Evolutionary conservation across 306 rosid genomes (phyloP).

Genomic region (Dicorynia guianensis): DNA sequence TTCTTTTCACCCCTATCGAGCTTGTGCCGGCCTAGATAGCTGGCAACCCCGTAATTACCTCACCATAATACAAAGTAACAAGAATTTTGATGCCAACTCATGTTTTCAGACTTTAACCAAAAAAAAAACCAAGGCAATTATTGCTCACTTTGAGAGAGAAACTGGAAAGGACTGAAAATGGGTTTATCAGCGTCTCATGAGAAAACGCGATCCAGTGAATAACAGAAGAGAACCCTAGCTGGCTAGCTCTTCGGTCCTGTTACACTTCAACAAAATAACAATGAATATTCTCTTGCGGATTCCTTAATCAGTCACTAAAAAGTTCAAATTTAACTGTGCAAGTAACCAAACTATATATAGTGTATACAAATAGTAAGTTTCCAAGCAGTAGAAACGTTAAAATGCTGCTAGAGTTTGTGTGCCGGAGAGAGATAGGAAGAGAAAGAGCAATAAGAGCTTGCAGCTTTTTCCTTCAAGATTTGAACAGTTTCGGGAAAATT

Average conservation of each 20-base stretch:
- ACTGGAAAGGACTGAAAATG: not conserved
- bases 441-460: not conserved
- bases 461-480: slow-evolving; percentile 33
- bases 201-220: slow-evolving; percentile 8
- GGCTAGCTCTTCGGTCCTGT: slow-evolving; percentile 13
- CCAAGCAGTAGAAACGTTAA: not conserved
- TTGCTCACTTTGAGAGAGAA: not conserved
- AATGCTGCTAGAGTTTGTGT: not conserved
- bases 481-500: slow-evolving; percentile 33
- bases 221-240: not conserved
- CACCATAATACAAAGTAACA: not conserved
- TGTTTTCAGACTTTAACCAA: not conserved
- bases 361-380: slow-evolving; percentile 3
- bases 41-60: not conserved
- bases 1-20: not conserved
- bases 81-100: not conserved
- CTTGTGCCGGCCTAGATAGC: not conserved
- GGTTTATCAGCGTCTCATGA: not conserved
- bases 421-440: slow-evolving; percentile 11
- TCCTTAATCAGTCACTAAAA: not conserved
- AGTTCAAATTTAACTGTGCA: not conserved
- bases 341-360: not conserved
- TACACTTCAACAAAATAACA: not conserved
- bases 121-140: not conserved
- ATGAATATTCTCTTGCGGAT: slow-evolving; percentile 8